Evolutionary conservation across 352 stramenopile genomes (phyloP), one percentile per base, ranked within the genome.

Genomic region (Globisporangium paddicum): DNA sequence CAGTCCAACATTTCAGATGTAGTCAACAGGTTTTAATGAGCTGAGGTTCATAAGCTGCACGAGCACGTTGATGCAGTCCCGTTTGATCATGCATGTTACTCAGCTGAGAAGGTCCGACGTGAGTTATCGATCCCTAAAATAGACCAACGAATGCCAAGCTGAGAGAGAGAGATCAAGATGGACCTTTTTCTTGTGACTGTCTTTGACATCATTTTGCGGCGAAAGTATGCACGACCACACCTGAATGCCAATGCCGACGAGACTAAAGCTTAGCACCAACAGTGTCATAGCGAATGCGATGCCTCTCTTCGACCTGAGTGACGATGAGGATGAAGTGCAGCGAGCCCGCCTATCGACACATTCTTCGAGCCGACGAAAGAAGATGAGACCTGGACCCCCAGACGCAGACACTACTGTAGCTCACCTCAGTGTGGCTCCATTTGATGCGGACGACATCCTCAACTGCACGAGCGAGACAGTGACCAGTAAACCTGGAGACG

Each of bases 301-400:
- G 38, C 70, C 72, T 46, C 55, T 79, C 14, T 82, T 79, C 32
- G 72, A 77, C 21, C 63, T 79, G 6, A 63, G 48, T 19, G 62
- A 68, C 35, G 62, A 49, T 18, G 45, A 34, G 7, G 38, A 55
- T 26, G 46, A 59, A 16, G 4, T 14, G 3, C 34, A 14, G 25
- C 48, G 19, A 44, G 11, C 18, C 18, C 62, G 23, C 32, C 5
- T 19, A 11, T n/a, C n/a, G 2, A 19, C 59, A n/a, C 45, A 50
- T 35, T 48, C 25, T 58, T 72, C 47, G 41, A 18, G 25, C 48
- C 63, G 28, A 54, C 69, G 42, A 34, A 73, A 55, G 60, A 66
- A 26, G 56, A 72, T n/a, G n/a, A n/a, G 41, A 28, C n/a, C 19
- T n/a, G 28, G 19, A 40, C 28, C 11, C 18, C 18, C 47, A 14